phyloP scores from a whole-genome alignment of 2,329 filamentous ascomycete species.

The Ophiostoma sp. region DNA sequence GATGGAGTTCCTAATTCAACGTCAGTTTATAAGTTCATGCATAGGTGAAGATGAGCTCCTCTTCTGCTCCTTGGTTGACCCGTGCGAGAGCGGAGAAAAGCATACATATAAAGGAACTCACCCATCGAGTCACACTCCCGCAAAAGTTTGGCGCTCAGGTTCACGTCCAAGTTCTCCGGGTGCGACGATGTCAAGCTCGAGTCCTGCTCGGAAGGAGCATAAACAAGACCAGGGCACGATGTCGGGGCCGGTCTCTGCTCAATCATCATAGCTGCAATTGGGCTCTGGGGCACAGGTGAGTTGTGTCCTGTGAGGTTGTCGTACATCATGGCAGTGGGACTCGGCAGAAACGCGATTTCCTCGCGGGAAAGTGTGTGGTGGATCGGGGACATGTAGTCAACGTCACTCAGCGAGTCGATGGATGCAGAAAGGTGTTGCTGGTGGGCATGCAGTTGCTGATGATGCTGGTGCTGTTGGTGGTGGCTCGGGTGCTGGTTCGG shows the following conservation, averaged over 20 bases:
- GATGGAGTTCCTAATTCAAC: slow-evolving; percentile 37
- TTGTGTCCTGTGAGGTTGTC: slow-evolving; percentile 55
- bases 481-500: slow-evolving; percentile 21
- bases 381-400: slow-evolving; percentile 60
- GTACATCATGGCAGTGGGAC: slow-evolving; percentile 55
- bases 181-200: slow-evolving; percentile 60
- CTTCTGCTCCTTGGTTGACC: slow-evolving; percentile 12
- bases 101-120: slow-evolving; percentile 43
- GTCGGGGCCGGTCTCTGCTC: slow-evolving; percentile 57
- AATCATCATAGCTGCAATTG: slow-evolving; percentile 55
- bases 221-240: slow-evolving; percentile 62
- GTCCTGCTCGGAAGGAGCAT: slow-evolving; percentile 60
- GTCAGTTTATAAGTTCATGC: not conserved
- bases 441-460: slow-evolving; percentile 42
- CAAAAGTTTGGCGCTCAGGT: slow-evolving; percentile 54
- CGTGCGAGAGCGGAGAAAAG: slow-evolving; percentile 32
- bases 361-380: slow-evolving; percentile 56
- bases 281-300: slow-evolving; percentile 58
- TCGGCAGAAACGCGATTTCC: slow-evolving; percentile 57
- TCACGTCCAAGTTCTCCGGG: slow-evolving; percentile 58
- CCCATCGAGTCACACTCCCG: slow-evolving; percentile 58
- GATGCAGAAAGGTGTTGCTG: slow-evolving; percentile 54
- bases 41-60: not conserved
- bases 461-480: slow-evolving; percentile 17
- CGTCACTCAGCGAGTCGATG: slow-evolving; percentile 61